Evolutionary conservation across 2,329 filamentous ascomycete genomes (phyloP).

Genomic region (Talaromyces sp.): DNA sequence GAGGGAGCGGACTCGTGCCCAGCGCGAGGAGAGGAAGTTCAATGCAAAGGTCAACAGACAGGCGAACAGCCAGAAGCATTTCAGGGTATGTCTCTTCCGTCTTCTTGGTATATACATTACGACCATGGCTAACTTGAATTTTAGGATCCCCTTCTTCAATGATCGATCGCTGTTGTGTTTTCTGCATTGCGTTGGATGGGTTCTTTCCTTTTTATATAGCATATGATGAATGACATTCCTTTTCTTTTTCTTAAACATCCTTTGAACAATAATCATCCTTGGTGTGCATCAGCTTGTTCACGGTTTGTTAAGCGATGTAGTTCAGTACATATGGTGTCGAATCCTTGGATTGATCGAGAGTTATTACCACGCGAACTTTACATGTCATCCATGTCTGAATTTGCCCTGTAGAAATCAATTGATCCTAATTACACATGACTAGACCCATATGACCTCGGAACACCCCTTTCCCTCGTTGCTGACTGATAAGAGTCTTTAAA

Average conservation of each 20-base stretch:
- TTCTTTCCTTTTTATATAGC: neutral
- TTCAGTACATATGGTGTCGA: neutral
- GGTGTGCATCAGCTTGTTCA: neutral
- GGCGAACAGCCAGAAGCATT: constrained; percentile 75
- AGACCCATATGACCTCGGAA: too few relatives aligned
- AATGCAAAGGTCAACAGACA: constrained; percentile 70
- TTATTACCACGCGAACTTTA: neutral
- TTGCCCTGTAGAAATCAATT: neutral
- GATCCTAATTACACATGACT: too few relatives aligned
- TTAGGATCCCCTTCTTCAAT: constrained; percentile 54
- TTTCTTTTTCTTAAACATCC: neutral
- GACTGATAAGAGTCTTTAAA: neutral
- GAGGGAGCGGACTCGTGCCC: constrained; percentile 63
- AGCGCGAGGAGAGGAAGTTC: constrained; percentile 60
- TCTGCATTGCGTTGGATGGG: neutral
- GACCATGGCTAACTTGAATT: constrained; percentile 21
- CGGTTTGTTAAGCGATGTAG: neutral
- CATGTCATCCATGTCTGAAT: neutral
- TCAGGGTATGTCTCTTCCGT: constrained; percentile 51
- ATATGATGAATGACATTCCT: constrained; percentile 6
- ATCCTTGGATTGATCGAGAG: neutral
- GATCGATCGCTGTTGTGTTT: constrained; percentile 28
- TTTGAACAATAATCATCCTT: neutral
- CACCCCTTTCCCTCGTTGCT: too few relatives aligned
- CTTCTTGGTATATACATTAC: neutral